phyloP scores from a whole-genome alignment of 306 rosid genomes.

The Comarum palustre region DNA sequence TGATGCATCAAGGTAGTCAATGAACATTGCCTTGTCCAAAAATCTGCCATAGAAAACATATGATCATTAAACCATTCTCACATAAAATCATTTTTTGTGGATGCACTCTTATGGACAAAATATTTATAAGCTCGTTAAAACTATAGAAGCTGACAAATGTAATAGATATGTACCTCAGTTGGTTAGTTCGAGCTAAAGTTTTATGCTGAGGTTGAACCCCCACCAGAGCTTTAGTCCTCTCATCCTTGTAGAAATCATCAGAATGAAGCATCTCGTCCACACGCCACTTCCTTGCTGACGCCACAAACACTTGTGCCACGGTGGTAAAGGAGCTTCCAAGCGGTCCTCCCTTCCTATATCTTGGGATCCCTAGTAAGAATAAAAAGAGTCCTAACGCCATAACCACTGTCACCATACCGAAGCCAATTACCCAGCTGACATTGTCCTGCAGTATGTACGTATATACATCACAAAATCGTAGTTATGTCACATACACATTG shows the following conservation, averaged over 20 bases:
- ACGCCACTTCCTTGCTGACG: conserved; percentile 46
- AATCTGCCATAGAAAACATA: conserved; percentile 23
- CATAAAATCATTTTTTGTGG: no score
- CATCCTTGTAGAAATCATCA: not conserved
- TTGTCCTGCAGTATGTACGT: conserved; percentile 48
- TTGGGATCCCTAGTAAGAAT: conserved; percentile 48
- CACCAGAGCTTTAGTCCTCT: not conserved
- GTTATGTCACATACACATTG: no score
- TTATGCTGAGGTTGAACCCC: not conserved
- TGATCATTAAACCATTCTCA: no score
- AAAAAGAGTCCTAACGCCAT: conserved; percentile 42
- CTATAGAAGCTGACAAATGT: not conserved
- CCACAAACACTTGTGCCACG: conserved; percentile 58
- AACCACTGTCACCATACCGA: conserved; percentile 49
- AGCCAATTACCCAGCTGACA: conserved; percentile 60
- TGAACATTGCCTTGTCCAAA: conserved; percentile 60
- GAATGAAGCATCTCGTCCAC: conserved; percentile 16
- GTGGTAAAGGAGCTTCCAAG: conserved; percentile 56
- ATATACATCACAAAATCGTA: no score
- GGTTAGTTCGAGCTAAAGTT: conserved; percentile 36
- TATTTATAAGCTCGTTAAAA: no score
- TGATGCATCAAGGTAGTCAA: conserved; percentile 46
- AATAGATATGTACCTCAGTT: conserved; percentile 36
- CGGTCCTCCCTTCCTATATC: conserved; percentile 44
- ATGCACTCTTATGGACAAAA: no score